These are phyloP conservation scores for Talaromyces sp. DNA, from an alignment of 2,329 filamentous ascomycete genomes.

Conservation along the genomic window DNA sequence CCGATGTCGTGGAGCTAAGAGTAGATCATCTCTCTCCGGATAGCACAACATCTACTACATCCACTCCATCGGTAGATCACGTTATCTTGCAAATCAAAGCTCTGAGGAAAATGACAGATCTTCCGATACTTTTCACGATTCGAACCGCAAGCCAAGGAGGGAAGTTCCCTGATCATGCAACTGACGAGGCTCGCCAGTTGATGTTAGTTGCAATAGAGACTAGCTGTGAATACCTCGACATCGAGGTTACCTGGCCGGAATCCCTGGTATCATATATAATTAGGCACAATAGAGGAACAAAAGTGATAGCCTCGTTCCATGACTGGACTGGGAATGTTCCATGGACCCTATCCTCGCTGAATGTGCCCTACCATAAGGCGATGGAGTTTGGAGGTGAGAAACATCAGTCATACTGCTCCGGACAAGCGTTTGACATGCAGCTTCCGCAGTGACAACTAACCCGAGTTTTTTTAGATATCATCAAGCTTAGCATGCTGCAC, in stretches of 20 bases:
- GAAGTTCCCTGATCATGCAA: background rate
- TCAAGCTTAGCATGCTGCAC: constrained; percentile 2
- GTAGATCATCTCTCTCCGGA: background rate
- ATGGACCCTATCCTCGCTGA: background rate
- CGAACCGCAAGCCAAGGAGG: constrained; percentile 1
- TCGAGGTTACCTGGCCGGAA: constrained; percentile 5
- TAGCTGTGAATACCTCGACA: constrained; percentile 5
- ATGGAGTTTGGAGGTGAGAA: constrained; percentile 1
- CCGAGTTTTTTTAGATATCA: background rate
- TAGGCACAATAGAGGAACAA: background rate
- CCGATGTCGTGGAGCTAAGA: constrained; percentile 5
- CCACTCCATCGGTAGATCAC: background rate
- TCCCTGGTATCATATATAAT: background rate
- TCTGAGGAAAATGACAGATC: background rate
- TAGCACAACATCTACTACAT: background rate
- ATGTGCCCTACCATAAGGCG: background rate
- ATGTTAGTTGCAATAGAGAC: background rate
- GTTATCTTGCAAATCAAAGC: background rate
- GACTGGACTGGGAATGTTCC: background rate
- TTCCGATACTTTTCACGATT: constrained; percentile 5
- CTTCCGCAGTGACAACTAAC: background rate
- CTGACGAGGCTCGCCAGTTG: background rate
- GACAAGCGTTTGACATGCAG: no score
- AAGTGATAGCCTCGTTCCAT: constrained; percentile 4
- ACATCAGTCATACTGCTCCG: background rate